phyloP scores from a whole-genome alignment of 164 flowering plant genomes.

The Chloranthus sessilifolius region DNA sequence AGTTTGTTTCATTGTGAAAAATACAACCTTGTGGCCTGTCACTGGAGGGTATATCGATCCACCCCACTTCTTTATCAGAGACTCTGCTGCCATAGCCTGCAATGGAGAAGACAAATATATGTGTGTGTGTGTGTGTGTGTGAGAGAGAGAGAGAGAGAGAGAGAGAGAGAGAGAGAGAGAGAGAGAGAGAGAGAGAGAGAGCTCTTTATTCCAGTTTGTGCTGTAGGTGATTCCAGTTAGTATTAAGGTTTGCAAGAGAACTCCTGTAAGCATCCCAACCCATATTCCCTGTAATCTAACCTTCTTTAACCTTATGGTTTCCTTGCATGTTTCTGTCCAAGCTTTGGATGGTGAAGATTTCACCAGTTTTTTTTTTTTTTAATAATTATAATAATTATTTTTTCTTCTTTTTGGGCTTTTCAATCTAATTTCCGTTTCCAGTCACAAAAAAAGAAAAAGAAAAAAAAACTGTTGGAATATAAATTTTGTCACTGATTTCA shows the following conservation, averaged over 20 bases:
- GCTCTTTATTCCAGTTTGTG: conserved; percentile 35
- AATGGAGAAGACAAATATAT: not conserved
- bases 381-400: too few relatives aligned
- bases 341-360: too few relatives aligned
- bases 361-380: too few relatives aligned
- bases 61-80: conserved; percentile 20
- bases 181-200: conserved; percentile 6
- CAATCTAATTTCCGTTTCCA: too few relatives aligned
- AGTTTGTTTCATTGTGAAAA: too few relatives aligned
- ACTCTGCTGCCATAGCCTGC: conserved; percentile 9
- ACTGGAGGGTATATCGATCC: conserved; percentile 15
- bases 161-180: not conserved
- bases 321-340: too few relatives aligned
- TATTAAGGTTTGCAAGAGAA: conserved; percentile 24
- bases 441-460: too few relatives aligned
- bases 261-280: conserved; percentile 30
- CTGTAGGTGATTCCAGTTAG: conserved; percentile 18
- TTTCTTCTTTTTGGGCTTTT: too few relatives aligned
- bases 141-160: not conserved
- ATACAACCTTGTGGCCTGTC: conserved; percentile 3
- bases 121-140: too few relatives aligned
- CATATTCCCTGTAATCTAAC: conserved; percentile 29
- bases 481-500: too few relatives aligned
- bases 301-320: too few relatives aligned
- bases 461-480: too few relatives aligned